Evolutionary conservation across 768 basidiomycete genomes (phyloP).

Genomic region (Melanogaster broomeanus): DNA sequence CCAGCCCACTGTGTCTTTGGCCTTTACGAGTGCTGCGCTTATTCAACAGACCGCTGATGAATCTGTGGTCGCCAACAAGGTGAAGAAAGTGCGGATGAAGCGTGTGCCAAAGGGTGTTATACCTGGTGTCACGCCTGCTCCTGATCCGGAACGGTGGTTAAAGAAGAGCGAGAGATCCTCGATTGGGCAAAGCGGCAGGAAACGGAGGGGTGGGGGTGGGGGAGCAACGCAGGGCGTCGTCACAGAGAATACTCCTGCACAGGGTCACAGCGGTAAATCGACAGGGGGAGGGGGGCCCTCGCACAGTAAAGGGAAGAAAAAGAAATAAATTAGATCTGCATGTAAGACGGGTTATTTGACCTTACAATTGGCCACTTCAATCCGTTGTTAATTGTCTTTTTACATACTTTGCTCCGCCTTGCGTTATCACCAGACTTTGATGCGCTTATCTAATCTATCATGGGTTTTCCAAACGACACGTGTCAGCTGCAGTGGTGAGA

Average conservation of each 20-base stretch:
- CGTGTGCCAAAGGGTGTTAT: conserved; percentile 76
- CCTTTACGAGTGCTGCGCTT: conserved; percentile 23
- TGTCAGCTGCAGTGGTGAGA: too few relatives aligned
- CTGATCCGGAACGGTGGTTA: conserved; percentile 86
- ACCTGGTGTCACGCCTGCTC: conserved; percentile 77
- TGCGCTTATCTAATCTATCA: conserved; percentile 31
- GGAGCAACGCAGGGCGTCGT: conserved; percentile 71
- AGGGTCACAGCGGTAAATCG: conserved; percentile 35
- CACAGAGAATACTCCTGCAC: conserved; percentile 24
- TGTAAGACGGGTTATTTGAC: conserved; percentile 19
- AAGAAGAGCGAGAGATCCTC: conserved; percentile 82
- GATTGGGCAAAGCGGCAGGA: conserved; percentile 49
- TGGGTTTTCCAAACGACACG: conserved; percentile 10
- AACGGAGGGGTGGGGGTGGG: conserved; percentile 53
- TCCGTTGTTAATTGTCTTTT: conserved; percentile 22
- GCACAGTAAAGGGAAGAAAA: conserved; percentile 64
- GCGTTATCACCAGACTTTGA: conserved; percentile 18
- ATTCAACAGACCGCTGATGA: conserved; percentile 33
- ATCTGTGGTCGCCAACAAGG: conserved; percentile 39
- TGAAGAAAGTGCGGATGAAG: conserved; percentile 56
- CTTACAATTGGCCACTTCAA: conserved; percentile 14
- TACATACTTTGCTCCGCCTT: conserved; percentile 8
- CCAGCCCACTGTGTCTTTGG: conserved; percentile 31
- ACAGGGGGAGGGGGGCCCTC: conserved; percentile 37
- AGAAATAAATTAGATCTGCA: conserved; percentile 48